Evolutionary conservation across 768 basidiomycete genomes (phyloP).

Genomic region (Pleurotus citrinopileatus): DNA sequence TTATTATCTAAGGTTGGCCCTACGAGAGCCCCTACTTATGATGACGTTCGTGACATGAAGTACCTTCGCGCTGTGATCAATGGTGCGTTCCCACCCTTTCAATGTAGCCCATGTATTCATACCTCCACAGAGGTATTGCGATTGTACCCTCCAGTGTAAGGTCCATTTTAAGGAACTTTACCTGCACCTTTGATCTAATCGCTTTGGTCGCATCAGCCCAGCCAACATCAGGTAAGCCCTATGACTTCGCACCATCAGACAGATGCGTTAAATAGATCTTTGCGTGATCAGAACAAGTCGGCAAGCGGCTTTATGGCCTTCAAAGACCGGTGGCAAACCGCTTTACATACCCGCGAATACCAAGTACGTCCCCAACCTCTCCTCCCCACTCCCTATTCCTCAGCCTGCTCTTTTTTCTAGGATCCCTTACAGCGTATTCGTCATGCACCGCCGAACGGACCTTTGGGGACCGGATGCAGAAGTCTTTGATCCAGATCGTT

Average conservation of each 20-base stretch:
- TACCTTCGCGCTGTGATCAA: constrained; percentile 36
- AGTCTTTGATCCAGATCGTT: constrained; percentile 53
- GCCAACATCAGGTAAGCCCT: constrained; percentile 14
- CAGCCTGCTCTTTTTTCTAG: constrained; percentile 1
- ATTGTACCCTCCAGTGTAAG: constrained; percentile 23
- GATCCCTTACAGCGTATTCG: constrained; percentile 28
- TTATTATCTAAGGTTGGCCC: constrained; percentile 24
- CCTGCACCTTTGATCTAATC: not conserved
- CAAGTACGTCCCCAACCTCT: constrained; percentile 16
- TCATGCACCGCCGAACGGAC: constrained; percentile 41
- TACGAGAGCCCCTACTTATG: constrained; percentile 24
- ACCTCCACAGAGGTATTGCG: constrained; percentile 20
- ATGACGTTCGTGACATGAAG: constrained; percentile 33
- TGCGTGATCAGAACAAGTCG: constrained; percentile 18
- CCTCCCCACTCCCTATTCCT: not conserved
- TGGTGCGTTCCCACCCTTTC: constrained; percentile 22
- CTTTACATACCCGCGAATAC: constrained; percentile 30
- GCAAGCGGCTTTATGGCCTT: constrained; percentile 20
- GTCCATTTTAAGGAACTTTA: not conserved
- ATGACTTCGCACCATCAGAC: not conserved
- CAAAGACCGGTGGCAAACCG: constrained; percentile 21
- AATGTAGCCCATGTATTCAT: not conserved
- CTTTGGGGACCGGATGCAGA: constrained; percentile 59
- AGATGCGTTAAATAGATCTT: not conserved
- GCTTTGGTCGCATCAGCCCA: constrained; percentile 6